phyloP scores from a whole-genome alignment of 495 filamentous ascomycete genomes.

The Daldinia concentrica region DNA sequence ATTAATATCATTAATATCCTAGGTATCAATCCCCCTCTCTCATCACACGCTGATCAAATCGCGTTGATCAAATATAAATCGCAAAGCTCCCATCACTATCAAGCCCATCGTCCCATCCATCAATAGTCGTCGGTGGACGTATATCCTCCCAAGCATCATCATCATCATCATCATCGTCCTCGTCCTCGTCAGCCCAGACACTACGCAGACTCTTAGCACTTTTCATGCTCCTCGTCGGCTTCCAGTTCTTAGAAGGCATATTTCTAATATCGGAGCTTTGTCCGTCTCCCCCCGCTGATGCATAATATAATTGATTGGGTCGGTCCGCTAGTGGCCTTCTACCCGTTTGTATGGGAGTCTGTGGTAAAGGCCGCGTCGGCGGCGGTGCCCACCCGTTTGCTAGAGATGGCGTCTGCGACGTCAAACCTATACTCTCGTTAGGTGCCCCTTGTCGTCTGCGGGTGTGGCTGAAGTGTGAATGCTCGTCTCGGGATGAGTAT shows the following conservation, averaged over 20 bases:
- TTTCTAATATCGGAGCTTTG: constrained; percentile 10
- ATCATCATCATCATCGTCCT: constrained; percentile 34
- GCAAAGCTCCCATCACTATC: constrained; percentile 46
- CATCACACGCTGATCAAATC: constrained; percentile 28
- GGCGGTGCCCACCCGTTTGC: constrained; percentile 22
- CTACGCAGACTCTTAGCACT: constrained; percentile 41
- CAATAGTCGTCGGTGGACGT: constrained; percentile 39
- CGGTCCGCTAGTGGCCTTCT: constrained; percentile 24
- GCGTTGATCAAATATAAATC: constrained; percentile 41
- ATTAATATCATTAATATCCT: background rate
- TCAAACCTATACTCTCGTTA: constrained; percentile 9
- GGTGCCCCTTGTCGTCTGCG: constrained; percentile 21
- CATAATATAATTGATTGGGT: constrained; percentile 20
- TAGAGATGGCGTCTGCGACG: constrained; percentile 29
- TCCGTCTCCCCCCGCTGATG: background rate
- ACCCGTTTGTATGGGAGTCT: constrained; percentile 19
- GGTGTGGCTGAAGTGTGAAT: constrained; percentile 14
- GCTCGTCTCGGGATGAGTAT: constrained; percentile 29
- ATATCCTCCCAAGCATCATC: constrained; percentile 46
- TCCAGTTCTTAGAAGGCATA: constrained; percentile 27
- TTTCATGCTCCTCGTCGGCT: constrained; percentile 34
- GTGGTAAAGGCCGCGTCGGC: constrained; percentile 32
- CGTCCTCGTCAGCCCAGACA: constrained; percentile 4
- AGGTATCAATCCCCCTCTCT: background rate
- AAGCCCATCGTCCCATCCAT: constrained; percentile 36